Conservation (phyloP, 371 early-diverging fungal species). For the Syncephalastrum monosporum region DNA sequence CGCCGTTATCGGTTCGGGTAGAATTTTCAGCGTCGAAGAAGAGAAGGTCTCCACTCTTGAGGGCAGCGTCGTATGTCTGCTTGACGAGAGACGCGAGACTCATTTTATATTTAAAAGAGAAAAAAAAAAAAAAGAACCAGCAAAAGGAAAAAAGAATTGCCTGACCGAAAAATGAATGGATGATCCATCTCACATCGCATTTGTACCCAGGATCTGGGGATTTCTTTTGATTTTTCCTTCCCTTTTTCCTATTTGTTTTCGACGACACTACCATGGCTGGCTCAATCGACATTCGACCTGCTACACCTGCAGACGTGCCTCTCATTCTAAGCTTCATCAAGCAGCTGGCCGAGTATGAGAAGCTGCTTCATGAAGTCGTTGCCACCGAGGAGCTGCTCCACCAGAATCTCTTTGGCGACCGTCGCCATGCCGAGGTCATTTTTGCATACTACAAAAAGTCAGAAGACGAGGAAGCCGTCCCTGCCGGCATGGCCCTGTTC, state of each 20-base stretch:
- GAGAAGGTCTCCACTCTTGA: slow-evolving; percentile 24
- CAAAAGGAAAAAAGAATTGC: slow-evolving; percentile 2
- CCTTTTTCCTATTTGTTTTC: neutral
- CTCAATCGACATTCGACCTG: slow-evolving; percentile 49
- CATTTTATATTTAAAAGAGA: neutral
- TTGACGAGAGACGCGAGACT: slow-evolving; percentile 16
- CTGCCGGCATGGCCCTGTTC: slow-evolving; percentile 79
- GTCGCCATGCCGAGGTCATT: slow-evolving; percentile 67
- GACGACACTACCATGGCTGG: slow-evolving; percentile 4
- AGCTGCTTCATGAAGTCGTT: slow-evolving; percentile 64
- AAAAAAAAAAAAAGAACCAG: neutral
- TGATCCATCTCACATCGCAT: too few species aligned
- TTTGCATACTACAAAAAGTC: slow-evolving; percentile 53
- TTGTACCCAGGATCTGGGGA: too few species aligned
- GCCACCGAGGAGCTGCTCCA: slow-evolving; percentile 69
- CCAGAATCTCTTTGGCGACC: slow-evolving; percentile 62
- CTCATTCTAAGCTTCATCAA: slow-evolving; percentile 69
- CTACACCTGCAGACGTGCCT: slow-evolving; percentile 61
- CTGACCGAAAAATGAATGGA: too few species aligned
- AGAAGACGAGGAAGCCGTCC: slow-evolving; percentile 26
- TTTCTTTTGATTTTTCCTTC: neutral
- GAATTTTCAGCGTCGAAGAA: slow-evolving; percentile 23
- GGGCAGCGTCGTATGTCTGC: slow-evolving; percentile 29
- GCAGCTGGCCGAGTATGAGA: slow-evolving; percentile 77
- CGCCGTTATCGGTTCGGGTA: slow-evolving; percentile 17